Conservation (phyloP, 2,329 filamentous ascomycete genomes). For the Fusarium cicatricum region DNA sequence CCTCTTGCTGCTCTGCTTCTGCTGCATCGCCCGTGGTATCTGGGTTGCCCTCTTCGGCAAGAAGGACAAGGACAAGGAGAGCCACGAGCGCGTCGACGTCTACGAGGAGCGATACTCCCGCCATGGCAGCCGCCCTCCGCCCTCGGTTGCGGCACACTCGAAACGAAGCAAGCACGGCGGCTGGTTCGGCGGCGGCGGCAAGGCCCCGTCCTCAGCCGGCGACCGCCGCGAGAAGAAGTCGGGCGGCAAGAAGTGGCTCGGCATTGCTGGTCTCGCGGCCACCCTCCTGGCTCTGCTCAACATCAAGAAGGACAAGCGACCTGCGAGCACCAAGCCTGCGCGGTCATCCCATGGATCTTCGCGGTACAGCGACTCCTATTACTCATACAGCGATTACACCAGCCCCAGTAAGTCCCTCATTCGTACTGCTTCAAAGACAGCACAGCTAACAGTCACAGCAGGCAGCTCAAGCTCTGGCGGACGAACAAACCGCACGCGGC, state of each 20-base stretch:
- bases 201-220: conserved; percentile 49
- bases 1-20: conserved; percentile 76
- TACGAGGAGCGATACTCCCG: conserved; percentile 69
- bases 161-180: conserved; percentile 63
- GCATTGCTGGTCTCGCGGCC: conserved; percentile 59
- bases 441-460: conserved; percentile 41
- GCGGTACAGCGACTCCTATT: conserved; percentile 62
- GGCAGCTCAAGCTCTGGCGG: conserved; percentile 58
- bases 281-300: conserved; percentile 64
- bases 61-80: conserved; percentile 59
- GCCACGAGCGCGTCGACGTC: conserved; percentile 65
- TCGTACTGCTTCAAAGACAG: not conserved
- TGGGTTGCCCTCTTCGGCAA: conserved; percentile 72
- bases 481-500: conserved; percentile 49
- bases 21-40: conserved; percentile 71
- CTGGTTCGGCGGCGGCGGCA: conserved; percentile 64
- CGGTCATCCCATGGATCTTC: conserved; percentile 52
- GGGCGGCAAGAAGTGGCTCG: conserved; percentile 60
- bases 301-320: conserved; percentile 60
- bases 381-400: conserved; percentile 60
- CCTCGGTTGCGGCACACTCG: conserved; percentile 49
- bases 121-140: conserved; percentile 51
- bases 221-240: conserved; percentile 57
- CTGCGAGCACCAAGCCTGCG: conserved; percentile 49
- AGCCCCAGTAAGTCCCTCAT: conserved; percentile 59